Percentiles rank a stretch among this genome's conserved stretches.
These are phyloP conservation scores for Tylopilus subfusipes DNA, from an alignment of 768 basidiomycete species.

Conservation along the genomic window DNA sequence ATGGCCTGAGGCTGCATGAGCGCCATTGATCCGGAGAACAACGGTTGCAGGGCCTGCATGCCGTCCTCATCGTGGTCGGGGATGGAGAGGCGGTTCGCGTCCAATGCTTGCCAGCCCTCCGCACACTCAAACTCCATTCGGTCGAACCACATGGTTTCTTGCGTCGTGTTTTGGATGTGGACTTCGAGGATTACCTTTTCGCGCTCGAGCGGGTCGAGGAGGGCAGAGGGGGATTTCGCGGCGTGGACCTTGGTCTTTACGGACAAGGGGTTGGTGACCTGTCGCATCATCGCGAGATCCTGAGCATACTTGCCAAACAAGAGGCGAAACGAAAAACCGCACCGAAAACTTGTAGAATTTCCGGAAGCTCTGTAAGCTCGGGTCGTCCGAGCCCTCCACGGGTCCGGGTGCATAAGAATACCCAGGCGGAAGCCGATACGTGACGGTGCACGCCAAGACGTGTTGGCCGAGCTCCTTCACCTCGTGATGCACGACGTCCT, in stretches of 20 bases:
- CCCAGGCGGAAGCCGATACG: constrained; percentile 69
- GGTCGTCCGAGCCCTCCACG: constrained; percentile 50
- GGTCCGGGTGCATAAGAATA: constrained; percentile 48
- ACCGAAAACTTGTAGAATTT: constrained; percentile 93
- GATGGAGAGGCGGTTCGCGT: constrained; percentile 43
- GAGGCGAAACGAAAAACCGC: constrained; percentile 24
- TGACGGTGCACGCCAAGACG: constrained; percentile 80
- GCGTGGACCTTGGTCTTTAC: constrained; percentile 93
- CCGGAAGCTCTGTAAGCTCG: constrained; percentile 64
- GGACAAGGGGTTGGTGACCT: constrained; percentile 93
- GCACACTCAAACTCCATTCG: constrained; percentile 75
- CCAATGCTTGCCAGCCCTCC: constrained; percentile 59
- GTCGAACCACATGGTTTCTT: constrained; percentile 73
- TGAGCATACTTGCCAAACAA: too few species aligned
- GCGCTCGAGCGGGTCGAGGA: constrained; percentile 59
- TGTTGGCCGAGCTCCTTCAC: constrained; percentile 94
- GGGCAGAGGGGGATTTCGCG: constrained; percentile 68
- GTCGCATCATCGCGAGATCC: background rate
- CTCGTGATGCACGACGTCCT: constrained; percentile 75
- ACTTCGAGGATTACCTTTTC: constrained; percentile 89
- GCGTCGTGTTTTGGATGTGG: constrained; percentile 85
- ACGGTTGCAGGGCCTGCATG: constrained; percentile 24
- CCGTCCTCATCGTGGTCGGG: background rate
- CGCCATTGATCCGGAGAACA: constrained; percentile 62
- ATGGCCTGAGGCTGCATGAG: constrained; percentile 82